phyloP scores from a whole-genome alignment of 306 rosid genomes.

The Sechiopsis laciniata region DNA sequence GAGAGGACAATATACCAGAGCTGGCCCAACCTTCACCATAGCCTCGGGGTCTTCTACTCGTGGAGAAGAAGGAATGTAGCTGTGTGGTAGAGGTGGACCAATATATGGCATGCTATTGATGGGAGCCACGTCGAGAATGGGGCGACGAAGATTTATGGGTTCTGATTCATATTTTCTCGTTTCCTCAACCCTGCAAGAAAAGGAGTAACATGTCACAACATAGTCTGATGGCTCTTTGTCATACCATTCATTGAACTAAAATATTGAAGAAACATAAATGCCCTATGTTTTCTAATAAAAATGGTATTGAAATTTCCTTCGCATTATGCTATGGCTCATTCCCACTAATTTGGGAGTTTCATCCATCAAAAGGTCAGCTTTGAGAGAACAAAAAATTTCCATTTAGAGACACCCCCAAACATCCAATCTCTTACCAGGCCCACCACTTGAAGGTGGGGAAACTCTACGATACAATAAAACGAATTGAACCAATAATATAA shows the following conservation, averaged over 20 bases:
- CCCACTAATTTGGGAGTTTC: background rate
- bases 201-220: background rate
- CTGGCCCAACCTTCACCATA: slow-evolving; percentile 37
- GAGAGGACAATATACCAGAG: slow-evolving; percentile 51
- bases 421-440: no score
- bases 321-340: no score
- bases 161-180: slow-evolving; percentile 24
- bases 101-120: slow-evolving; percentile 38
- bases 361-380: background rate
- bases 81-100: slow-evolving; percentile 36
- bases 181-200: slow-evolving; percentile 13
- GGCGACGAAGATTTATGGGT: slow-evolving; percentile 29
- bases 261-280: background rate
- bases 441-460: background rate
- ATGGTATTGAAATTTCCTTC: no score
- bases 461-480: background rate
- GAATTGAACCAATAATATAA: background rate
- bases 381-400: background rate
- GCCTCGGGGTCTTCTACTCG: slow-evolving; percentile 31
- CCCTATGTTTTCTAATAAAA: no score
- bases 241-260: background rate
- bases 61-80: slow-evolving; percentile 31
- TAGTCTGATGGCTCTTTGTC: background rate
- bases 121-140: slow-evolving; percentile 37
- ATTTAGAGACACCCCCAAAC: background rate